phyloP scores from a whole-genome alignment of 352 stramenopile species.

The Phytopythium litorale region DNA sequence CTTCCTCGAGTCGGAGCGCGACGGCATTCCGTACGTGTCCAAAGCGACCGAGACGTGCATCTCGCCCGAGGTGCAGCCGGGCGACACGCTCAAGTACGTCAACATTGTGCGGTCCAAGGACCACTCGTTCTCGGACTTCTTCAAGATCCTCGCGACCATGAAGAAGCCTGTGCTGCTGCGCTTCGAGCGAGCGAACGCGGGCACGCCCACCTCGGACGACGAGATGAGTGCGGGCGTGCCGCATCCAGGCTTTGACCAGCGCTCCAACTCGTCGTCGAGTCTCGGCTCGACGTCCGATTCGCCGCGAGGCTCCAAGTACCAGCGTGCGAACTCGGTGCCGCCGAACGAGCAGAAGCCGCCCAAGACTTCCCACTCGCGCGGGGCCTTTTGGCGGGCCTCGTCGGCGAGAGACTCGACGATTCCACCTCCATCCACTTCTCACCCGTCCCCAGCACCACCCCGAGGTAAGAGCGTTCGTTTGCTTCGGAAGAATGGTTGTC shows the following conservation, averaged over 20 bases:
- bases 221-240: constrained; percentile 16
- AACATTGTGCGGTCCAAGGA: constrained; percentile 84
- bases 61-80: constrained; percentile 56
- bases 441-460: background rate
- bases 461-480: background rate
- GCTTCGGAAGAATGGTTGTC: background rate
- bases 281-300: constrained; percentile 13
- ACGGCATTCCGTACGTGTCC: constrained; percentile 82
- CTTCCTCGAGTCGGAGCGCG: constrained; percentile 83
- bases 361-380: constrained; percentile 30
- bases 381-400: constrained; percentile 57
- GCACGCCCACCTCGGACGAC: constrained; percentile 46
- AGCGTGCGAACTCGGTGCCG: constrained; percentile 57
- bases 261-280: constrained; percentile 37
- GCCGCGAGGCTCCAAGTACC: constrained; percentile 24
- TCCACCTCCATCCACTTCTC: background rate
- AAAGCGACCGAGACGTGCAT: constrained; percentile 87
- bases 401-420: constrained; percentile 34
- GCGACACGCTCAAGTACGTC: constrained; percentile 82
- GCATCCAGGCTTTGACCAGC: constrained; percentile 38
- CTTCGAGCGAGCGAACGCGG: constrained; percentile 59
- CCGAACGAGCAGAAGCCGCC: constrained; percentile 39
- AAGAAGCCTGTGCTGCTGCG: constrained; percentile 86
- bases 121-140: constrained; percentile 87
- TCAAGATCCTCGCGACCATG: constrained; percentile 88